phyloP scores from a whole-genome alignment of 176 grass and related monocot genomes.

The Avena eriantha region DNA sequence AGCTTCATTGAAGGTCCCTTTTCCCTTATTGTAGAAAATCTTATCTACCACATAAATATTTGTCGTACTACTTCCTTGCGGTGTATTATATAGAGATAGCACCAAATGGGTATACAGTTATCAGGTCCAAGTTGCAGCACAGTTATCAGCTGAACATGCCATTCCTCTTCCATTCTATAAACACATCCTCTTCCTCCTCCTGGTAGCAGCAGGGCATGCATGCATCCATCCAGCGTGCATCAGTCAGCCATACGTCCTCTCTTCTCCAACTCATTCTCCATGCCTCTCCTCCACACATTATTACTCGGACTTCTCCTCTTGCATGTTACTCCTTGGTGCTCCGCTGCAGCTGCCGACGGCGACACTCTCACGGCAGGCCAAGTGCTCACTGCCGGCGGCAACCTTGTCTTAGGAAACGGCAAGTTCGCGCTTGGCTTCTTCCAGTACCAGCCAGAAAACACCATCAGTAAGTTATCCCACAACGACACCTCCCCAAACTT shows the following conservation, averaged over 20 bases:
- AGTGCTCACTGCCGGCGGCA: not conserved
- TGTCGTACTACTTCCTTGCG: too few species aligned
- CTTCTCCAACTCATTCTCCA: not conserved
- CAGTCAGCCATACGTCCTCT: not conserved
- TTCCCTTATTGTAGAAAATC: too few species aligned
- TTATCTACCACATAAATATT: too few species aligned
- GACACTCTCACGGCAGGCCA: not conserved
- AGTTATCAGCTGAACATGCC: not conserved
- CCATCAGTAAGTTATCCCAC: not conserved
- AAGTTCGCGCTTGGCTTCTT: constrained; percentile 15
- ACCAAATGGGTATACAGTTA: too few species aligned
- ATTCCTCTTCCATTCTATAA: not conserved
- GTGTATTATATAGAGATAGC: not conserved
- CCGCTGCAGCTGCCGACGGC: not conserved
- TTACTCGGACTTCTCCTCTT: constrained; percentile 7
- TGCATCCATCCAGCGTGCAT: not conserved
- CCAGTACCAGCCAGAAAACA: constrained; percentile 2
- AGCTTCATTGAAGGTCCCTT: not conserved
- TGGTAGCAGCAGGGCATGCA: not conserved
- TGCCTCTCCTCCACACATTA: constrained; percentile 4
- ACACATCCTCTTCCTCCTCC: not conserved
- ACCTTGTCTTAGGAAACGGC: not conserved
- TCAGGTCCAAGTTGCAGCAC: too few species aligned
- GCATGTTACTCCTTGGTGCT: not conserved
- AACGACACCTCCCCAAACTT: not conserved